Evolutionary conservation across 2,329 filamentous ascomycete genomes (phyloP), one percentile per base, ranked within the genome.

Genomic region (Beauveria pseudobassiana): DNA sequence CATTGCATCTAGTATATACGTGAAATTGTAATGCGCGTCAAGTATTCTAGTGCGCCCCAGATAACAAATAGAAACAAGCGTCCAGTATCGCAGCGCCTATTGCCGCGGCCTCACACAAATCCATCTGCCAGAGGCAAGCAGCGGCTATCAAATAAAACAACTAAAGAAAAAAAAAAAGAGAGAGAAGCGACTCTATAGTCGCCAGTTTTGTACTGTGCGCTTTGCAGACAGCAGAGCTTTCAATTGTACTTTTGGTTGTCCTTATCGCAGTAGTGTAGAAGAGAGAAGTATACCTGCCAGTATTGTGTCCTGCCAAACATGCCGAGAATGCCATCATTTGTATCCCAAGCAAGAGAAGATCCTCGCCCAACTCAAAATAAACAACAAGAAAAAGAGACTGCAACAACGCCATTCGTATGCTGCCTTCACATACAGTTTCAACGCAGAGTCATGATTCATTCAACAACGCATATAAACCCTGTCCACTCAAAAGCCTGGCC

Each of bases 401-500:
- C 30, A 49, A 49, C 55, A 50, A 58, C 55, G 55, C 55, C 55
- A 20, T 40, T 56, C 20, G 42, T 49, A 49, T 58, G 54, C 53
- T 56, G n/a, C 24, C 53, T 30, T 46, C 53, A 34, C 54, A 58
- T 38, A 58, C 43, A 58, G 20, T 7, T 46, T 28, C 54, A 28
- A 20, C 40, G 10, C 43, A 10, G 16, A 24, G 22, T 24, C 30
- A 50, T 58, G 45, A 50, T 58, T 40, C 53, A 58, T 45, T 48
- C 59, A 64, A 57, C 43, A 28, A 38, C 42, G 48, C 42, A 28
- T 24, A 24, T 24, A 3, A 3, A 24, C 22, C 28, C 10, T 9
- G 24, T 45, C n/a, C 28, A 30, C 40, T 62, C 67, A 75, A 58
- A 75, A 16, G 72, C 72, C 56, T 75, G 74, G 12, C 74, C 73